These are phyloP conservation scores for Saussurea involucrata DNA, from an alignment of 129 eudicot species.

Conservation along the genomic window DNA sequence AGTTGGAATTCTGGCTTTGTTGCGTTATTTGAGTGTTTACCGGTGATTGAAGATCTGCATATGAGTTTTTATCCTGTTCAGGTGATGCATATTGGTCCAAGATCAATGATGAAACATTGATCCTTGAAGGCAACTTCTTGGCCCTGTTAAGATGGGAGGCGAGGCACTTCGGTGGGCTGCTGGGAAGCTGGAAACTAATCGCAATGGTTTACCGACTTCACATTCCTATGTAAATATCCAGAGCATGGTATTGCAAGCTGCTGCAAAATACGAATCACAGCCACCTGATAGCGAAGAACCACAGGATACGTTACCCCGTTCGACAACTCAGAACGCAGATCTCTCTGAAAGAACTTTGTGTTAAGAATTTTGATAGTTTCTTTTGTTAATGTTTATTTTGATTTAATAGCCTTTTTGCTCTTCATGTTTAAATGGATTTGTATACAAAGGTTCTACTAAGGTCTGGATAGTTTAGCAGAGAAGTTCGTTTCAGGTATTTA, in stretches of 20 bases:
- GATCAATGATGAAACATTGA: not conserved
- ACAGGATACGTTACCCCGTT: slow-evolving; percentile 29
- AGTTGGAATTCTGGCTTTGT: slow-evolving; percentile 15
- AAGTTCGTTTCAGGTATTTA: too few relatives aligned
- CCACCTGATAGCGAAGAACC: slow-evolving; percentile 53
- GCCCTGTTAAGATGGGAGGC: slow-evolving; percentile 74
- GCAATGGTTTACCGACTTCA: slow-evolving; percentile 71
- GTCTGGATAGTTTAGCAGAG: too few relatives aligned
- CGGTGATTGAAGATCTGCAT: slow-evolving; percentile 10
- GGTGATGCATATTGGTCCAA: not conserved
- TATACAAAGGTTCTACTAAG: too few relatives aligned
- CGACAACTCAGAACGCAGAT: slow-evolving; percentile 39
- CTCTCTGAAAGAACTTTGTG: too few relatives aligned
- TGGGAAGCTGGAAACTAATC: slow-evolving; percentile 65
- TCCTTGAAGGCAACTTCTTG: slow-evolving; percentile 57
- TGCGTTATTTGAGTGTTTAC: slow-evolving; percentile 19
- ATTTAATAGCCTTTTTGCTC: too few relatives aligned
- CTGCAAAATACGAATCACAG: slow-evolving; percentile 94
- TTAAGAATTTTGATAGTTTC: too few relatives aligned
- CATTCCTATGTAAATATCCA: slow-evolving; percentile 90
- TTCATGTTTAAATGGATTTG: too few relatives aligned
- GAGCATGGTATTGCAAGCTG: slow-evolving; percentile 92
- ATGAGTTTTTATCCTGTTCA: slow-evolving; percentile 15
- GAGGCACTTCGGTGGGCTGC: slow-evolving; percentile 90
- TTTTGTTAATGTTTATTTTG: too few relatives aligned